These are phyloP conservation scores for Nelumbo lutea DNA, from an alignment of 164 flowering plant species.

Conservation along the genomic window DNA sequence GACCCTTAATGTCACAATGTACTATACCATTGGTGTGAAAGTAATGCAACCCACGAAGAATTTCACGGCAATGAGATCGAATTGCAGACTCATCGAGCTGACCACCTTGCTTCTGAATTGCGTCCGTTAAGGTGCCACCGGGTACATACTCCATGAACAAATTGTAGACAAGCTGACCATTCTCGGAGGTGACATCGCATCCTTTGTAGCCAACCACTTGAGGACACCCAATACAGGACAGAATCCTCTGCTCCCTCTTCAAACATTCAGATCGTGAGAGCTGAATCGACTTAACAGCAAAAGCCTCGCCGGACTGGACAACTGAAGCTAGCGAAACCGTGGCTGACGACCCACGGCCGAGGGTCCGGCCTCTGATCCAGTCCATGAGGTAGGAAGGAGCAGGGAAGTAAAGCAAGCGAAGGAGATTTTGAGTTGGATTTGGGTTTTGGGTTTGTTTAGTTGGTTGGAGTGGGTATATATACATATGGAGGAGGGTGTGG, in stretches of 20 bases:
- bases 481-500: too few relatives aligned
- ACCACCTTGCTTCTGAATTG: conserved; percentile 31
- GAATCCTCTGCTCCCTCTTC: conserved; percentile 44
- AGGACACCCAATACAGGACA: conserved; percentile 37
- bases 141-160: conserved; percentile 60
- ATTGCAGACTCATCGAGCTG: conserved; percentile 38
- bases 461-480: neutral
- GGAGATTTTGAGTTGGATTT: neutral
- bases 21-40: conserved; percentile 55
- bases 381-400: conserved; percentile 21
- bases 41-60: conserved; percentile 51
- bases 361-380: conserved; percentile 61
- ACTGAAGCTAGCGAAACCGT: conserved; percentile 53
- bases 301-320: conserved; percentile 34
- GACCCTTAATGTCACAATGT: conserved; percentile 79
- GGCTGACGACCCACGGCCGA: conserved; percentile 49
- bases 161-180: conserved; percentile 37
- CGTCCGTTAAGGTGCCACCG: conserved; percentile 51
- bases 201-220: conserved; percentile 51
- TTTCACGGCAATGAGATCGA: conserved; percentile 22
- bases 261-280: conserved; percentile 30
- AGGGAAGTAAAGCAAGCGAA: neutral
- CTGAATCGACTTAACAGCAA: conserved; percentile 66
- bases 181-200: conserved; percentile 31
- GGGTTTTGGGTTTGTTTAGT: conserved; percentile 3